Conservation (phyloP, 1,284 basidiomycete genomes). For the Sporisorium iseilematis-ciliati region DNA sequence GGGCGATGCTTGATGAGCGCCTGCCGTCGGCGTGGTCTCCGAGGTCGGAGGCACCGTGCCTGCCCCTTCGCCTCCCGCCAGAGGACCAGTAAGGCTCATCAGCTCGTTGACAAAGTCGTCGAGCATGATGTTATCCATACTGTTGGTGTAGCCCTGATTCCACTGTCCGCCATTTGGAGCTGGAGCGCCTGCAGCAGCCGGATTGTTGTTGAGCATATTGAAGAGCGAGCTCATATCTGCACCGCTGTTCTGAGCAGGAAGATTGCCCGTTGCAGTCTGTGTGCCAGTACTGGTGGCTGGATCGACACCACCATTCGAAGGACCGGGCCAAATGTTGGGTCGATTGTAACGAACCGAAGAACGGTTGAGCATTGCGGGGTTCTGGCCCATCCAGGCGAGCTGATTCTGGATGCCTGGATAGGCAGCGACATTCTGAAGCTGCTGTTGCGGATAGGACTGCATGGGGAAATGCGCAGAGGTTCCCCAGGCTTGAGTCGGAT, state of each 20-base stretch:
- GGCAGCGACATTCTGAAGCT: slow-evolving; percentile 8
- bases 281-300: slow-evolving; percentile 5
- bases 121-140: slow-evolving; percentile 54
- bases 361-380: slow-evolving; percentile 23
- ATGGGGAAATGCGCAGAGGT: slow-evolving; percentile 32
- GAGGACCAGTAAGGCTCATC: slow-evolving; percentile 46
- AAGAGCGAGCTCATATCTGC: slow-evolving; percentile 33
- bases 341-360: slow-evolving; percentile 42
- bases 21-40: slow-evolving; percentile 23
- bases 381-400: slow-evolving; percentile 40
- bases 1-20: slow-evolving; percentile 17
- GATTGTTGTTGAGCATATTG: slow-evolving; percentile 27
- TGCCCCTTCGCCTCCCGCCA: slow-evolving; percentile 22
- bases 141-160: slow-evolving; percentile 33
- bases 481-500: slow-evolving; percentile 27
- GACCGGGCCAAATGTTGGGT: slow-evolving; percentile 36
- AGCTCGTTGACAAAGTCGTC: slow-evolving; percentile 59
- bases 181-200: slow-evolving; percentile 3
- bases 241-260: slow-evolving; percentile 11
- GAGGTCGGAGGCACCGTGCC: slow-evolving; percentile 16
- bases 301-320: slow-evolving; percentile 8
- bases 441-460: slow-evolving; percentile 24
- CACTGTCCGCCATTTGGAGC: slow-evolving; percentile 16
- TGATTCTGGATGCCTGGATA: slow-evolving; percentile 32
- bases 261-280: slow-evolving; percentile 9